Percentiles rank a stretch among this genome's conserved stretches.
Evolutionary conservation across 176 grass and related monocot genomes (phyloP).

Genomic region (Microstegium vimineum): DNA sequence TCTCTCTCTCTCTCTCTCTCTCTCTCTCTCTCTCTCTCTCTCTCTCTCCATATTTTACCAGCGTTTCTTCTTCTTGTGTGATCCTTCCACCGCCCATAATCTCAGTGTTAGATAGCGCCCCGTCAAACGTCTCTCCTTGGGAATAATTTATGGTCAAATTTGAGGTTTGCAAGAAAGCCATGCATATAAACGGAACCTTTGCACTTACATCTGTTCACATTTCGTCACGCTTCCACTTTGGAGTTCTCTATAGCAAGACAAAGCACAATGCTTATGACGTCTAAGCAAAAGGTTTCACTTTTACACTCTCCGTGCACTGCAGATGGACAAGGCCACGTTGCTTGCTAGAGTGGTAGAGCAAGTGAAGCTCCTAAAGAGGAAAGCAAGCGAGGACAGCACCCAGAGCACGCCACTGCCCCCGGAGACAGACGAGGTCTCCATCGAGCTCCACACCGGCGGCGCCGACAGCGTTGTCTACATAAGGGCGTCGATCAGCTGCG

Average conservation of each 20-base stretch:
- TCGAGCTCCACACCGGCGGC: conserved; percentile 18
- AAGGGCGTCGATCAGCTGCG: conserved; percentile 41
- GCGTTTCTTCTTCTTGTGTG: not conserved
- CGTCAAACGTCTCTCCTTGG: no score
- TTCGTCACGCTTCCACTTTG: not conserved
- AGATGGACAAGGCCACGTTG: conserved; percentile 80
- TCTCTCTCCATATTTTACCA: not conserved
- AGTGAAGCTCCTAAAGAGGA: conserved; percentile 58
- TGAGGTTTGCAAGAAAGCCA: conserved; percentile 6
- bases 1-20: not conserved
- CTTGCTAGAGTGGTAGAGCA: conserved; percentile 63
- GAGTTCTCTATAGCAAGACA: not conserved
- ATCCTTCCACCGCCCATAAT: no score
- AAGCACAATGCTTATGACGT: not conserved
- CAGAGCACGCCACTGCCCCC: not conserved
- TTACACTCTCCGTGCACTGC: not conserved
- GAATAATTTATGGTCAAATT: not conserved
- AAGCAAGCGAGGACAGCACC: conserved; percentile 23
- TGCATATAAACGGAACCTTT: not conserved
- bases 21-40: not conserved
- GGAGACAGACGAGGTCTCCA: conserved; percentile 34
- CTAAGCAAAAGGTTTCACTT: not conserved
- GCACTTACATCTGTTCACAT: conserved; percentile 4
- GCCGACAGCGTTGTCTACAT: conserved; percentile 10
- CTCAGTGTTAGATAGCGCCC: no score